Evolutionary conservation across 192 early-diverging fungal genomes (phyloP), one percentile per base, ranked within the genome.

Genomic region (Blastocladiella britannica): DNA sequence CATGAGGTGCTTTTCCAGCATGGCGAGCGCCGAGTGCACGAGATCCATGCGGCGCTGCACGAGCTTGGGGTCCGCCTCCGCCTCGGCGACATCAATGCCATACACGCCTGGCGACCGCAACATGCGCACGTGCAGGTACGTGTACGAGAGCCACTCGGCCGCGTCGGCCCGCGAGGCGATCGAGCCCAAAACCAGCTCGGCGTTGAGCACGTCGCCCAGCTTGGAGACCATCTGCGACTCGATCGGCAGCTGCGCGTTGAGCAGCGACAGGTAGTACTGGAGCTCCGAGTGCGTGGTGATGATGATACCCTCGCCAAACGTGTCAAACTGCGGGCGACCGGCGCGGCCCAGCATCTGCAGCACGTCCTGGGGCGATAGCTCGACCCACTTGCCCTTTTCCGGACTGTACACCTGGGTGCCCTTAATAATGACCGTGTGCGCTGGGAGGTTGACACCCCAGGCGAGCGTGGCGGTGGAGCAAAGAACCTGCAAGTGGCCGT

Each of bases 401-500:
- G 94, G 89, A 28, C 78, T 84, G 65, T 97, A 97, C 53, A 97
- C 84, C 64, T 97, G 92, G 9, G 94, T 97, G 20, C 94, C 94
- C 70, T 94, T 95, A 68, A 97, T 97, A 29, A 97, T 87, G 51
- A 97, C 94, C 5, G 89, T 85, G 60, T 97, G 93, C 8, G 94
- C 94, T 9, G 94, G 94, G 61, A 97, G 75, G 58, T 97, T 97
- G 58, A 97, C 94, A 76, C 94, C 94, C 94, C 94, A 97, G 43
- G 94, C 94, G 54, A 97, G 70, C 0, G 94, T 97, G 5, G 94
- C 94, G 7, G 94, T 97, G 18, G 90, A 94, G 43, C 88, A 87
- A 28, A 97, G 75, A 6, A 96, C 89, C 65, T 89, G 82, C 55
- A 97, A 73, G 58, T 90, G 87, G 2, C 88, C 84, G 57, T 86